These are phyloP conservation scores for Nothophytophthora sp. DNA, from an alignment of 352 stramenopile genomes.

Conservation along the genomic window DNA sequence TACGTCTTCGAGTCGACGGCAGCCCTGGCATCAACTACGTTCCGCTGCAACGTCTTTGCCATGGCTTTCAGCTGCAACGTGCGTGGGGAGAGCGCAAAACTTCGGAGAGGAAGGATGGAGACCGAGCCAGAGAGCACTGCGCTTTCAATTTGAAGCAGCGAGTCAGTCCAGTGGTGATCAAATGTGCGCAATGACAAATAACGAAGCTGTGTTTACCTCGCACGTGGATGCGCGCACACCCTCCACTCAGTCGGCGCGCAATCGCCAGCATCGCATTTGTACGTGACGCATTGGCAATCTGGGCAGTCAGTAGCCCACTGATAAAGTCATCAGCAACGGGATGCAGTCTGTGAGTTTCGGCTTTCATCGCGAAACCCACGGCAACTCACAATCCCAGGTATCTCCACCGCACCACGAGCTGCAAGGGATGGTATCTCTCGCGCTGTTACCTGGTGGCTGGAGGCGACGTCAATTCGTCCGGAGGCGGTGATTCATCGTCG, in stretches of 20 bases:
- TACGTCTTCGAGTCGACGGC: slow-evolving; percentile 22
- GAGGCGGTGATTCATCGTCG: background rate
- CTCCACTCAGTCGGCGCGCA: slow-evolving; percentile 30
- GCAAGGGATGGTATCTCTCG: background rate
- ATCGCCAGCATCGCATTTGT: slow-evolving; percentile 29
- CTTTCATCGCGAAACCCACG: too few species aligned
- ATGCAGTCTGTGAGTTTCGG: too few species aligned
- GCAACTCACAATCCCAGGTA: background rate
- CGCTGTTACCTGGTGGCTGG: slow-evolving; percentile 11
- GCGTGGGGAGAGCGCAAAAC: slow-evolving; percentile 36
- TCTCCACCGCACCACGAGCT: background rate
- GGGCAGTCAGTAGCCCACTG: slow-evolving; percentile 33
- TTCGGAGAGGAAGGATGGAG: slow-evolving; percentile 29
- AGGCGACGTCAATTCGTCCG: slow-evolving; percentile 11
- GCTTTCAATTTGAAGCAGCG: background rate
- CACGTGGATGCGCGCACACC: slow-evolving; percentile 31
- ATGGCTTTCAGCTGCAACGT: slow-evolving; percentile 37
- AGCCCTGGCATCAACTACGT: slow-evolving; percentile 36
- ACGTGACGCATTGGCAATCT: slow-evolving; percentile 16
- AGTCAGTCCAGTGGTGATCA: too few species aligned
- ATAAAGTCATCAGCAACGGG: background rate
- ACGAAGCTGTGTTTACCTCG: slow-evolving; percentile 38
- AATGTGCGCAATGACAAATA: too few species aligned
- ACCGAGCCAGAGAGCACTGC: slow-evolving; percentile 35
- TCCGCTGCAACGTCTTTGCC: slow-evolving; percentile 41